Conservation (phyloP, 202 grass and related monocot species). For the Alloteropsis angusta region DNA sequence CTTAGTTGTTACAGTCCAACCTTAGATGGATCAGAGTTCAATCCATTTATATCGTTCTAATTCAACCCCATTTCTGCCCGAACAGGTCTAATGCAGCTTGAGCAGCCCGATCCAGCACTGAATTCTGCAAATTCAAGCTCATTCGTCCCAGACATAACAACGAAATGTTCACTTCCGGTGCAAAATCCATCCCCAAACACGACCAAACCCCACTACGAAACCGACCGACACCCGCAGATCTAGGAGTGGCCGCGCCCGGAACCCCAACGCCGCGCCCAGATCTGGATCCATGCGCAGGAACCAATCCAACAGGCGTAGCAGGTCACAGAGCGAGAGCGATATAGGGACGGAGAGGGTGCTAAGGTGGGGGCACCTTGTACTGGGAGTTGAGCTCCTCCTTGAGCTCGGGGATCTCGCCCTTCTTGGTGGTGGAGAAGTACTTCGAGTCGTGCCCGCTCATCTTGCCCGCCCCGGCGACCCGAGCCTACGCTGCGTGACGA, state of each 20-base stretch:
- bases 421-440: constrained; percentile 99
- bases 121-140: constrained; percentile 13
- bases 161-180: constrained; percentile 6
- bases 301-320: neutral
- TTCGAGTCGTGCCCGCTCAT: constrained; percentile 99
- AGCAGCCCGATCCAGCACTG: neutral
- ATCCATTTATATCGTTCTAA: constrained; percentile 2
- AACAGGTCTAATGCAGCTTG: neutral
- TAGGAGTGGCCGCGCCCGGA: neutral
- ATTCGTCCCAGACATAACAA: neutral
- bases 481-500: constrained; percentile 12
- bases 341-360: neutral
- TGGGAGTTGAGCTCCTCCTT: constrained; percentile 99
- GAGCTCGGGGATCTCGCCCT: constrained; percentile 99
- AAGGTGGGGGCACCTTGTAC: constrained; percentile 63
- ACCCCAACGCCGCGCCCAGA: constrained; percentile 19
- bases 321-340: neutral
- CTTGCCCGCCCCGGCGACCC: constrained; percentile 20
- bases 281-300: constrained; percentile 25
- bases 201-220: neutral
- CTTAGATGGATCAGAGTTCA: neutral
- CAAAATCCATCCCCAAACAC: constrained; percentile 14
- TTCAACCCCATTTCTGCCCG: neutral
- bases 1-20: neutral
- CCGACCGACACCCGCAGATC: constrained; percentile 21